Percentiles rank a stretch among this genome's conserved stretches.
Evolutionary conservation across 2,329 filamentous ascomycete species (phyloP).

Genomic region (Aspergillus aculeatinus): DNA sequence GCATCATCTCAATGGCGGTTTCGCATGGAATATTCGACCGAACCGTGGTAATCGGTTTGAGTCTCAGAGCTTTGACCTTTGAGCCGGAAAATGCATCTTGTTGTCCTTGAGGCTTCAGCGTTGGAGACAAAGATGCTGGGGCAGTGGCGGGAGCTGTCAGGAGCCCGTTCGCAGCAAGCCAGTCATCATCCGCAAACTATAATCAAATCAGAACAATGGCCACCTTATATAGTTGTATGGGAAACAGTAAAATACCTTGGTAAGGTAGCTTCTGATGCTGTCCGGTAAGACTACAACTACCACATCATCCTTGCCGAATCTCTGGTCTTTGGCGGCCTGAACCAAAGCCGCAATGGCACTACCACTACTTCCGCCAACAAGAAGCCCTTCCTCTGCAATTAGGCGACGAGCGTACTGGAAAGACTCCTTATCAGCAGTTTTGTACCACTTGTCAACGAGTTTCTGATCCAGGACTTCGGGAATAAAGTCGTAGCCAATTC

Average conservation of each 20-base stretch:
- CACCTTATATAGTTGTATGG: background rate
- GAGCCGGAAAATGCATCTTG: slow-evolving; percentile 72
- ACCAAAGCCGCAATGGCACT: slow-evolving; percentile 84
- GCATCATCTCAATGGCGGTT: slow-evolving; percentile 95
- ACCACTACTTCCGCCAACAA: slow-evolving; percentile 91
- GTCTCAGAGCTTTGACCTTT: slow-evolving; percentile 76
- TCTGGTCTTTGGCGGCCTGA: slow-evolving; percentile 71
- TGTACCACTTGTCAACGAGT: slow-evolving; percentile 91
- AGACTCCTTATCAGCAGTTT: slow-evolving; percentile 89
- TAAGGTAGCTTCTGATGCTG: slow-evolving; percentile 94
- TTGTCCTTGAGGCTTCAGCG: slow-evolving; percentile 37
- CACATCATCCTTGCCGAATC: slow-evolving; percentile 78
- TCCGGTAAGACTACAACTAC: slow-evolving; percentile 91
- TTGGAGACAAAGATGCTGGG: slow-evolving; percentile 33
- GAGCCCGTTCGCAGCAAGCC: slow-evolving; percentile 94
- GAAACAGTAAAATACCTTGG: slow-evolving; percentile 60
- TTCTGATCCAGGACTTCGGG: slow-evolving; percentile 85
- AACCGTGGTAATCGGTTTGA: slow-evolving; percentile 92
- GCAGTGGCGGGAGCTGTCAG: slow-evolving; percentile 61
- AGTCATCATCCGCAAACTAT: slow-evolving; percentile 93
- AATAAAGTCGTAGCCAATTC: slow-evolving; percentile 97
- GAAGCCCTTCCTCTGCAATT: slow-evolving; percentile 89
- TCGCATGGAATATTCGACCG: slow-evolving; percentile 68
- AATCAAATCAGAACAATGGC: slow-evolving; percentile 14
- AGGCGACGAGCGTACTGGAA: slow-evolving; percentile 87